A percentile compares a stretch with the other conserved stretches of the same genome.
phyloP scores from a whole-genome alignment of 306 rosid genomes.

The Phaseolus lunatus region DNA sequence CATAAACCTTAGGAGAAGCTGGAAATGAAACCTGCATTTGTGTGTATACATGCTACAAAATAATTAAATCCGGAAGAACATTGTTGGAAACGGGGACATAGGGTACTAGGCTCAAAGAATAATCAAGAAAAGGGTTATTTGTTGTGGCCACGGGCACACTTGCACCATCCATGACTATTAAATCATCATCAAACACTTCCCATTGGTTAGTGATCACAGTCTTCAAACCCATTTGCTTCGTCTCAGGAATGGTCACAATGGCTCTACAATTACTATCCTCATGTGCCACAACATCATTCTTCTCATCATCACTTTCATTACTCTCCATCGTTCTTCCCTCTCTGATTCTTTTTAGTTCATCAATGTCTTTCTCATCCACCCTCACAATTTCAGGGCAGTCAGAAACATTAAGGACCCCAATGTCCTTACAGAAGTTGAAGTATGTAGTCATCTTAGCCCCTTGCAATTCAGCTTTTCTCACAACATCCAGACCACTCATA shows the following conservation, averaged over 20 bases:
- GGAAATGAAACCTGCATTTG: not conserved
- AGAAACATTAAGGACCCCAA: slow-evolving; percentile 59
- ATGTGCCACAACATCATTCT: not conserved
- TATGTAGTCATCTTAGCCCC: slow-evolving; percentile 53
- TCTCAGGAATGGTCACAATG: not conserved
- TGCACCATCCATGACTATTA: not conserved
- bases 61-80: slow-evolving; percentile 56
- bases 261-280: slow-evolving; percentile 7
- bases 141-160: not conserved
- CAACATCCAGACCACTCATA: slow-evolving; percentile 46
- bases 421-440: slow-evolving; percentile 53
- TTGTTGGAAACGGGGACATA: slow-evolving; percentile 33
- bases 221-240: slow-evolving; percentile 31
- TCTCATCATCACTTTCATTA: too few species aligned
- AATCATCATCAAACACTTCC: slow-evolving; percentile 77
- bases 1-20: not conserved
- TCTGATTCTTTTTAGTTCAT: slow-evolving; percentile 50
- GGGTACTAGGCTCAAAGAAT: slow-evolving; percentile 39
- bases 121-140: slow-evolving; percentile 47
- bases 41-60: not conserved
- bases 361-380: slow-evolving; percentile 57
- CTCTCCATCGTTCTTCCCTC: slow-evolving; percentile 30
- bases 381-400: slow-evolving; percentile 57
- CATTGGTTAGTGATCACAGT: slow-evolving; percentile 79
- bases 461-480: slow-evolving; percentile 56